Percentiles rank a stretch among this genome's conserved stretches.
Conservation (phyloP, 148 eudicot species). For the Mesembryanthemum crystallinum region DNA sequence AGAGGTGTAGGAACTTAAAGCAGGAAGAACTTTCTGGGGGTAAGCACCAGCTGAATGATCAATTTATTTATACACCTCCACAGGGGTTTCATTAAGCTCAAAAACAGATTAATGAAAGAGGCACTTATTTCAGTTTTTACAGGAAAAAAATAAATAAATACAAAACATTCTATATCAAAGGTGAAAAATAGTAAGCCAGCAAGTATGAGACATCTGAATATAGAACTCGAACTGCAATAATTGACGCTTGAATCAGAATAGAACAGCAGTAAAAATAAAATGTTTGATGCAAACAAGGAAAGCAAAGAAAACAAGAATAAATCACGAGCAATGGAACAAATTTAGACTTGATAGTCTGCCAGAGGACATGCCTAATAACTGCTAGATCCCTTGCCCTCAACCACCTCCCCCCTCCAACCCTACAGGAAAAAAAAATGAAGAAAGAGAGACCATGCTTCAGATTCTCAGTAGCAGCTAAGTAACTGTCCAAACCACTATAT, state of each 20-base stretch:
- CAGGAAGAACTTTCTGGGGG: slow-evolving; percentile 76
- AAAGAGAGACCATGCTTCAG: neutral
- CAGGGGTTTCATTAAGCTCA: slow-evolving; percentile 89
- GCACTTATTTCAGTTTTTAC: neutral
- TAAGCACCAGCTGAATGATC: slow-evolving; percentile 50
- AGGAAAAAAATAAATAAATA: too few species aligned
- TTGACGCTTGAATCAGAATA: neutral
- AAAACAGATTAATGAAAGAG: slow-evolving; percentile 27
- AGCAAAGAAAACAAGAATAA: neutral
- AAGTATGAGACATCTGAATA: neutral
- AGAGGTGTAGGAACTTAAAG: slow-evolving; percentile 55
- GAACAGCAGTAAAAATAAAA: neutral
- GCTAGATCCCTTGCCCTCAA: neutral
- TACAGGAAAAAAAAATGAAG: neutral
- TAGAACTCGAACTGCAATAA: neutral
- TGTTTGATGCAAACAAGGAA: neutral
- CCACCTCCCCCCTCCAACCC: too few species aligned
- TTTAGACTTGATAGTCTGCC: neutral
- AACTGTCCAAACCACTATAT: neutral
- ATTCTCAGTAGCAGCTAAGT: too few species aligned
- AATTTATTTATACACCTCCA: slow-evolving; percentile 66
- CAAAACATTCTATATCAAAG: neutral
- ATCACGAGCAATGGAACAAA: neutral
- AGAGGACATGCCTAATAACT: neutral
- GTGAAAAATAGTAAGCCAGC: neutral